phyloP scores from a whole-genome alignment of 805 yeast genomes.

The Monosporozyma servazzii region DNA sequence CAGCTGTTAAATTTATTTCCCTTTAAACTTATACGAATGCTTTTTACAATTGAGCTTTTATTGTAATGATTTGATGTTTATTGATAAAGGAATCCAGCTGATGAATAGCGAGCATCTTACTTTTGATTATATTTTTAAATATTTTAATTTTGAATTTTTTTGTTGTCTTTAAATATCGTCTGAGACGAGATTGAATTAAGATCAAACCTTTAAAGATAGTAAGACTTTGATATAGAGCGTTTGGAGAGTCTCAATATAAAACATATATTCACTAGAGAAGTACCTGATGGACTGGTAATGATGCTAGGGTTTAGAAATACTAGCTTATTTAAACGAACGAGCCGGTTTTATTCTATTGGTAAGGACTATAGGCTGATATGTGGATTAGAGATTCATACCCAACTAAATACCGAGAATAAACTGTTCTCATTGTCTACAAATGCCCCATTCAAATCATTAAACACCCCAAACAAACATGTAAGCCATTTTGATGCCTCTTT shows the following conservation, averaged over 20 bases:
- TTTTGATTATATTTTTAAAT: neutral
- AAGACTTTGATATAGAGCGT: neutral
- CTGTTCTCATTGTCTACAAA: constrained; percentile 60
- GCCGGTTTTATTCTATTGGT: neutral
- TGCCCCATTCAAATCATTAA: constrained; percentile 36
- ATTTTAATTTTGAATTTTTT: neutral
- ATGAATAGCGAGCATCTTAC: neutral
- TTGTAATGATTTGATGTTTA: neutral
- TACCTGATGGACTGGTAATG: neutral
- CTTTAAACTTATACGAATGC: neutral
- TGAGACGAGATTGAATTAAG: neutral
- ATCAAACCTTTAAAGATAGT: neutral
- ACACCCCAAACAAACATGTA: constrained; percentile 56
- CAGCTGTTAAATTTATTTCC: neutral
- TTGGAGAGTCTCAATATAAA: neutral
- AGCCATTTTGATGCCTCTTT: constrained; percentile 77
- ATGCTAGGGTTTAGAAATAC: neutral
- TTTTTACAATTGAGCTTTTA: neutral
- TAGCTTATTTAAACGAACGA: neutral
- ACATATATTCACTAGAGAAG: neutral
- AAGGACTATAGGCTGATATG: constrained; percentile 45
- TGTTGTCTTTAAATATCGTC: neutral
- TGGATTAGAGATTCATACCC: constrained; percentile 92
- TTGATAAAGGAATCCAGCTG: neutral
- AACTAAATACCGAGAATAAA: constrained; percentile 62